Base-by-base conservation (phyloP, 495 filamentous ascomycete genomes). In the Poronia punctata region DNA sequence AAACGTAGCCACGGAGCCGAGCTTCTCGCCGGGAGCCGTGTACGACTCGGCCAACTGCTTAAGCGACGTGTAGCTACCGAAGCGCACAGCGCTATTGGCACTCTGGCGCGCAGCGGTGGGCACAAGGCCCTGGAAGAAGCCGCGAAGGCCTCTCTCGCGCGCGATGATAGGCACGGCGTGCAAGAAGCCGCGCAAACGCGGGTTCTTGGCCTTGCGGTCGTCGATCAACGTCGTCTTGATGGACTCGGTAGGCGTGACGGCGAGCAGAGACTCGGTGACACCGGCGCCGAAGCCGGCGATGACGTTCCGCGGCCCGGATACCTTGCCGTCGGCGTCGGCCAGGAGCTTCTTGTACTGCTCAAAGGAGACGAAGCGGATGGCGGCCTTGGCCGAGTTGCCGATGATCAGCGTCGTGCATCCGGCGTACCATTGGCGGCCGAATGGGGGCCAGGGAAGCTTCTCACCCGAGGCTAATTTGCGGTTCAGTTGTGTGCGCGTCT, bases 151-250 rank as follows among this genome's bases (percentile, higher is more conserved):
- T 48, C 88, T 75, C 60, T 98, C 92, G 33, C 84, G 77, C 25
- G 75, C 81, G 37, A 98, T 97, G 25, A 97, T 73, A 19, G 76
- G 77, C 17, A 87, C 82, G 14, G 89, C 92, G 55, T 97, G 88
- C 15, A 98, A 64, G 64, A 98, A 96, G 19, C 92, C 92, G 18
- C 80, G 79, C 79, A 97, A 84, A 3, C 89, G 80, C 2, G 88
- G 88, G 1, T 65, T 92, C 19, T 78, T 72, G 9, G 77, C 78
- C 65, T 97, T 98, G 44, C 88, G 84, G 64, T 98, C 92, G 56
- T 98, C 92, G 49, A 98, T 98, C 82, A 96, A 59, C 48, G 86
- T 88, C 21, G 92, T 98, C 67, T 98, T 98, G 60, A 98, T 96
- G 59, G 85, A 92, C 66, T 98, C 92, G 51, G 95, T 96, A 0